Percentiles rank a stretch among this genome's conserved stretches.
phyloP scores from a whole-genome alignment of 106 monocot species.

The Dactylorhiza incarnata region DNA sequence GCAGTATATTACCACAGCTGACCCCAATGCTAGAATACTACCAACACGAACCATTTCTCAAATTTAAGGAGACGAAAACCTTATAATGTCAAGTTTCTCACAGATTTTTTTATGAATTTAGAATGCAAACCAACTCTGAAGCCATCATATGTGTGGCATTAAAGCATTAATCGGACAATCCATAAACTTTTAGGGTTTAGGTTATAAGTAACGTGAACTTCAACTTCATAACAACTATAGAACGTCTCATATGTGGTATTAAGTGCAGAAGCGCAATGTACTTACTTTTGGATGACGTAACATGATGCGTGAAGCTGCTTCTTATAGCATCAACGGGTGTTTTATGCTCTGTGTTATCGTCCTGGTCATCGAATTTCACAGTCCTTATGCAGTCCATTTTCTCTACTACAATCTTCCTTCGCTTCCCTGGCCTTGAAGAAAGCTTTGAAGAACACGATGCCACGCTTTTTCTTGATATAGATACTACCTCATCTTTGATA shows the following conservation, averaged over 20 bases:
- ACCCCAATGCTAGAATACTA: not conserved
- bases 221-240: not conserved
- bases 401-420: constrained; percentile 37
- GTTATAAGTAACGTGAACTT: too few species aligned
- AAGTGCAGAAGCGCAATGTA: not conserved
- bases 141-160: not conserved
- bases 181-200: too few species aligned
- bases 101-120: not conserved
- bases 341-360: not conserved
- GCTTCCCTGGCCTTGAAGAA: constrained; percentile 25
- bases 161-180: not conserved
- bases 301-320: not conserved
- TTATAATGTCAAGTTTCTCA: not conserved
- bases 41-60: not conserved
- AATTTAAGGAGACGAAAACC: not conserved
- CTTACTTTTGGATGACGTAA: constrained; percentile 26
- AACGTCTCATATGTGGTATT: not conserved
- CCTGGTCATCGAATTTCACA: constrained; percentile 27
- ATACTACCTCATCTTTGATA: constrained; percentile 17
- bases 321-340: not conserved
- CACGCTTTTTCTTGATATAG: constrained; percentile 16
- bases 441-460: constrained; percentile 13
- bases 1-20: not conserved
- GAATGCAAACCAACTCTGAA: not conserved
- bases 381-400: constrained; percentile 35